Base-by-base conservation (phyloP, 306 rosid species). In the Glycine soja region DNA sequence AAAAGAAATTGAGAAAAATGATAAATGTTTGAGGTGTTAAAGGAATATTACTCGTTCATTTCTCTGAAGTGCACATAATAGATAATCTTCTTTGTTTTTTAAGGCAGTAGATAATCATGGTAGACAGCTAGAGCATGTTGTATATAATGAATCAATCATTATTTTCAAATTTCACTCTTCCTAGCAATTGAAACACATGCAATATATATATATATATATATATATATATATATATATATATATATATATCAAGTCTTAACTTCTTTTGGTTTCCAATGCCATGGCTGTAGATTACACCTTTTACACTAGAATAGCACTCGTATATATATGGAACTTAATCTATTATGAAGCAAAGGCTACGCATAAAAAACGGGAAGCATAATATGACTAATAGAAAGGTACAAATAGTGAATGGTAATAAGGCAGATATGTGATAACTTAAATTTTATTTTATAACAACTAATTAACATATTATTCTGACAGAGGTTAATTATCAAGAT, bases 111-210 rank as follows among this genome's bases (percentile, higher is more conserved):
- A 77, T 42, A 68, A 67, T 19, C 78, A 24, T 61, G 78, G 50
- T 45, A 66, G 46, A 58, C 53, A 50, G 56, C 86, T 54, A 57
- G 24, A 73, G 43, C 62, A 67, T 42, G 43, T 12, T 51, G 77
- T 59, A 79, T 71, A 82, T 78, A 59, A 58, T 15, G 62, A 47
- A 16, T 38, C 54, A 66, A 72, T 58, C 46, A 70, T 56, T 38
- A 34, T 10, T 24, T 58, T 50, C 57, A 43, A 45, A 6, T 43
- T 67, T 58, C 63, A 56, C 50, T 7, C 53, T 64, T 40, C 56
- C 42, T 13, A 50, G 43, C 76, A 50, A 54, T 71, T 48, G 67
- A 30, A 63, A 63, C 32, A 61, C 1, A 45, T 36, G 47, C 40
- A 58, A 43, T 58, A 24, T 70, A 34, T 75, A 4, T 36, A 36